These are phyloP conservation scores for Barnettozyma sucrosica DNA, from an alignment of 805 yeast species.

Conservation along the genomic window DNA sequence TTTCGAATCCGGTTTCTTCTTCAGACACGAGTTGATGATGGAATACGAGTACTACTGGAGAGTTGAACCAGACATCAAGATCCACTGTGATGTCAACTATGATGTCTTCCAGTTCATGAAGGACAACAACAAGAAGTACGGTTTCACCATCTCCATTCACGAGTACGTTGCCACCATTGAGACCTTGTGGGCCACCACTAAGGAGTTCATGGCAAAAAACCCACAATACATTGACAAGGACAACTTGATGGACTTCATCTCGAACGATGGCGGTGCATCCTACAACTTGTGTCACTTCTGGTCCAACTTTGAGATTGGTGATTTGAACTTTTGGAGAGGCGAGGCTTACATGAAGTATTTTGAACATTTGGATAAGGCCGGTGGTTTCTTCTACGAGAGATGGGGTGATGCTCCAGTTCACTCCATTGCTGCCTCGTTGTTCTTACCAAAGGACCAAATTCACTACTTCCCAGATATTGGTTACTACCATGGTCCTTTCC, in stretches of 20 bases:
- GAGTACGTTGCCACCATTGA: constrained; percentile 63
- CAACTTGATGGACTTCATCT: constrained; percentile 58
- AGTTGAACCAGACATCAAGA: constrained; percentile 63
- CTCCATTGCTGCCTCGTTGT: constrained; percentile 65
- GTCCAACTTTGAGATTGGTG: constrained; percentile 76
- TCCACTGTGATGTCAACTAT: constrained; percentile 57
- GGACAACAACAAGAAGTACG: constrained; percentile 51
- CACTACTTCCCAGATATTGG: constrained; percentile 77
- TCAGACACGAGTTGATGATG: constrained; percentile 51
- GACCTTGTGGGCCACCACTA: constrained; percentile 55
- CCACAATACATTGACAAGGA: constrained; percentile 38
- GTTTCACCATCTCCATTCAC: constrained; percentile 62
- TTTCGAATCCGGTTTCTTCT: constrained; percentile 51
- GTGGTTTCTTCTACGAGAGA: constrained; percentile 82
- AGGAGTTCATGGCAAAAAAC: constrained; percentile 39
- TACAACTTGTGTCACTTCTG: constrained; percentile 81
- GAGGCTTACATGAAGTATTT: constrained; percentile 57
- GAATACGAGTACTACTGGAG: constrained; percentile 73
- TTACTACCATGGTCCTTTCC: constrained; percentile 73
- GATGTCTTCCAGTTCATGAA: constrained; percentile 64
- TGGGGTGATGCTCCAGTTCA: constrained; percentile 96
- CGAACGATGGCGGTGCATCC: constrained; percentile 58
- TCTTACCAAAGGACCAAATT: constrained; percentile 49
- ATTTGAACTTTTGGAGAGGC: constrained; percentile 62
- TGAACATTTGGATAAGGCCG: constrained; percentile 55